phyloP scores from a whole-genome alignment of 2,329 filamentous ascomycete species.

The Colletotrichum sp. region DNA sequence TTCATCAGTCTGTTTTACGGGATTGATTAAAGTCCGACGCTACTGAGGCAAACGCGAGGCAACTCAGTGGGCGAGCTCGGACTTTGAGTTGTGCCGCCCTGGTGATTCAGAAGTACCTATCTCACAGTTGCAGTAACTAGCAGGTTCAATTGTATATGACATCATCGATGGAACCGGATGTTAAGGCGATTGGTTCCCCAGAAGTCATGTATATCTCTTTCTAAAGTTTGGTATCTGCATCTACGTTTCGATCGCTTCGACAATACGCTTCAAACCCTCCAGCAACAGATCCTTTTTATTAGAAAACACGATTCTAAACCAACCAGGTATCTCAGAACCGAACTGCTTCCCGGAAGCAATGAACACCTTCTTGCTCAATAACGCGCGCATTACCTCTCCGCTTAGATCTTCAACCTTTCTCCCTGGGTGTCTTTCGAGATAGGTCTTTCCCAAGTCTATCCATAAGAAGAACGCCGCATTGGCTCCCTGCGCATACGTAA shows the following conservation, averaged over 20 bases:
- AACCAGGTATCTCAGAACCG: conserved; percentile 40
- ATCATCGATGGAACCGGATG: neutral
- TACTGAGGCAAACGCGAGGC: neutral
- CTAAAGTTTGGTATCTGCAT: neutral
- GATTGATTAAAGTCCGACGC: neutral
- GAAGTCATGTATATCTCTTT: neutral
- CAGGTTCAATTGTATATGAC: neutral
- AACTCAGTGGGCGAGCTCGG: neutral
- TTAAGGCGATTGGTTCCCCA: neutral
- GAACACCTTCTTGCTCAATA: conserved; percentile 36
- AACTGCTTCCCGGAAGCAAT: conserved; percentile 39
- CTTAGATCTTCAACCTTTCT: conserved; percentile 71
- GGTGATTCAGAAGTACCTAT: neutral
- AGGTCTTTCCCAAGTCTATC: conserved; percentile 46
- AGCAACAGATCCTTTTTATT: conserved; percentile 32
- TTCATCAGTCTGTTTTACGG: neutral
- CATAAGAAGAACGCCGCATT: conserved; percentile 63
- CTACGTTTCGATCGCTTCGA: neutral
- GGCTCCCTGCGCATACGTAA: conserved; percentile 48
- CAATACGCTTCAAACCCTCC: conserved; percentile 22
- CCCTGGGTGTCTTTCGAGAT: conserved; percentile 77
- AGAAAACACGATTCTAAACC: conserved; percentile 44
- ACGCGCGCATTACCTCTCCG: neutral
- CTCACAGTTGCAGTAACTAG: neutral
- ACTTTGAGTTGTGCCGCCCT: neutral